Evolutionary conservation across 225 moss, liverwort and hornwort species (phyloP).

Genomic region (Climacium dendroides): DNA sequence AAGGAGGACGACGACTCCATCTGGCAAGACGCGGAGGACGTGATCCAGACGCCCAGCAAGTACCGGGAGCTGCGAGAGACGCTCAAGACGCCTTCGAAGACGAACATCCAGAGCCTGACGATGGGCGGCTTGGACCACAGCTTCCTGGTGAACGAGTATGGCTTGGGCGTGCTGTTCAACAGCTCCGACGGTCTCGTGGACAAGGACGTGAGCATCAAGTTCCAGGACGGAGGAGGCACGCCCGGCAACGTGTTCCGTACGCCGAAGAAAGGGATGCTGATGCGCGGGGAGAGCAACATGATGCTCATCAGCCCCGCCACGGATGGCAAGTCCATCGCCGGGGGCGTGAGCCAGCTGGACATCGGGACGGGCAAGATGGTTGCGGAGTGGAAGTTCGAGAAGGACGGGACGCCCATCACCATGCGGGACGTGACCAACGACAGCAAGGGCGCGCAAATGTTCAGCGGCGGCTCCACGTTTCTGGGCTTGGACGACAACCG

Average conservation of each 20-base stretch:
- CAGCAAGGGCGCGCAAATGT: conserved; percentile 76
- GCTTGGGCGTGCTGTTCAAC: conserved; percentile 71
- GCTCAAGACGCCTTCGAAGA: conserved; percentile 60
- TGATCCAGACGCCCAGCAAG: conserved; percentile 36
- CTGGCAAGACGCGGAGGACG: conserved; percentile 87
- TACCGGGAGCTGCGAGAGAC: conserved; percentile 57
- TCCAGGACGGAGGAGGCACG: conserved; percentile 28
- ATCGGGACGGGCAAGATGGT: conserved; percentile 74
- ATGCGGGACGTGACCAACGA: conserved; percentile 93
- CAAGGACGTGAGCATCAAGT: conserved; percentile 40
- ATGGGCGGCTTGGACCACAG: conserved; percentile 89
- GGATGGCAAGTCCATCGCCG: conserved; percentile 37
- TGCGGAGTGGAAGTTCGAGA: conserved; percentile 88
- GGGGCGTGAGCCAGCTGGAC: conserved; percentile 90
- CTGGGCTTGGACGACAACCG: conserved; percentile 89
- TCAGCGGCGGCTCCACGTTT: conserved; percentile 56
- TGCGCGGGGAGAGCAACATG: conserved; percentile 84
- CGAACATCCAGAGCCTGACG: conserved; percentile 68
- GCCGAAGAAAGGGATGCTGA: conserved; percentile 90
- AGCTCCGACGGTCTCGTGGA: conserved; percentile 51
- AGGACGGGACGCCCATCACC: conserved; percentile 75
- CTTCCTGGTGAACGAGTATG: conserved; percentile 76
- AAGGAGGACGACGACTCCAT: conserved; percentile 84
- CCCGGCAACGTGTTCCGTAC: conserved; percentile 33
- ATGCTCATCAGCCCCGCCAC: conserved; percentile 75